A percentile compares a stretch with the other conserved stretches of the same genome.
Conservation (phyloP, 208 protist species). For the Lotmaria passim region DNA sequence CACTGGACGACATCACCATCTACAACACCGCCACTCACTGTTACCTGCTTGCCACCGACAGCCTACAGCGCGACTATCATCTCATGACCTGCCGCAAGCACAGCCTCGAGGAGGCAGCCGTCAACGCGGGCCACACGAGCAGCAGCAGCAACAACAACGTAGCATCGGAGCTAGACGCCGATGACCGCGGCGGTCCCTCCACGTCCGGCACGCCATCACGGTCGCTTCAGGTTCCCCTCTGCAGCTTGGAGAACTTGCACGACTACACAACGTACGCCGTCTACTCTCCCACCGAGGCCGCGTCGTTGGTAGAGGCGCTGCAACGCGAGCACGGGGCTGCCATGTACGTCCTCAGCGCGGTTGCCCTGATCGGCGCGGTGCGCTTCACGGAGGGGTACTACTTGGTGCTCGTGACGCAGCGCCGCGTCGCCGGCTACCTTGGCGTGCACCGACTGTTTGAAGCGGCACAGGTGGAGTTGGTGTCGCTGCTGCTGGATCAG, state of each 20-base stretch:
- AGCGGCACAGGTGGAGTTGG: constrained; percentile 72
- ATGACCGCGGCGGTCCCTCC: constrained; percentile 1
- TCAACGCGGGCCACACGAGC: background rate
- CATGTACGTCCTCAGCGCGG: constrained; percentile 29
- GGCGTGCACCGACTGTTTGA: constrained; percentile 92
- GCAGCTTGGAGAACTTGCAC: constrained; percentile 27
- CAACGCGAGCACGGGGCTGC: constrained; percentile 29
- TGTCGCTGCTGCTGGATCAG: constrained; percentile 44
- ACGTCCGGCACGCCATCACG: background rate
- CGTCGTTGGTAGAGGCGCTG: constrained; percentile 38
- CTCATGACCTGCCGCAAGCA: constrained; percentile 32
- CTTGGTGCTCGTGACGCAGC: constrained; percentile 86
- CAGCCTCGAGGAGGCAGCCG: constrained; percentile 17
- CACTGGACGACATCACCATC: constrained; percentile 51
- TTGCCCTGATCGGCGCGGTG: constrained; percentile 84
- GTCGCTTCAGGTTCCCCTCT: background rate
- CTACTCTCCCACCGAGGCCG: constrained; percentile 41
- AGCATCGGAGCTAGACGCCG: constrained; percentile 4
- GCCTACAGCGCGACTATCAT: constrained; percentile 28
- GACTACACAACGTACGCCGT: constrained; percentile 28
- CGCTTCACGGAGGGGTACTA: constrained; percentile 95
- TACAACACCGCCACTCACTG: constrained; percentile 62
- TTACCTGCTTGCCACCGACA: constrained; percentile 63
- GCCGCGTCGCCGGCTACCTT: constrained; percentile 81
- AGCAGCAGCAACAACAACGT: constrained; percentile 11